These are phyloP conservation scores for Paspalum notatum DNA, from an alignment of 176 grass and related monocot species.

Conservation along the genomic window DNA sequence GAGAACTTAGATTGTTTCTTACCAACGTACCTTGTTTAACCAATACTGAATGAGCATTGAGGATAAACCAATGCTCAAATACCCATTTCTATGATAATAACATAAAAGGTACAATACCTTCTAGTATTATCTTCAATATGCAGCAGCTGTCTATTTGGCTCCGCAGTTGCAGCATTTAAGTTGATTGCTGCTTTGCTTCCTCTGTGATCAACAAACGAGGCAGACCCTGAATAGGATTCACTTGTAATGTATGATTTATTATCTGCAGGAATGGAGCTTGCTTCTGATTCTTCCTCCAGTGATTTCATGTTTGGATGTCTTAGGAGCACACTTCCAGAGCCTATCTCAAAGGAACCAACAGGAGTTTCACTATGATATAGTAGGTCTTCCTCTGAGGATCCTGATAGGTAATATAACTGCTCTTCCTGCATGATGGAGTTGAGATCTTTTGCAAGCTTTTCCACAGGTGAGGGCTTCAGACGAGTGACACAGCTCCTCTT, in stretches of 20 bases:
- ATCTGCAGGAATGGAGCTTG: constrained; percentile 79
- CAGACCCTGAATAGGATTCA: constrained; percentile 59
- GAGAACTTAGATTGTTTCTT: constrained; percentile 11
- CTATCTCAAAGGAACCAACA: constrained; percentile 78
- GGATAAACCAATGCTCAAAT: constrained; percentile 5
- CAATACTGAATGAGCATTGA: constrained; percentile 16
- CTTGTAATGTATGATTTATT: constrained; percentile 62
- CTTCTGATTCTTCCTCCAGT: constrained; percentile 93
- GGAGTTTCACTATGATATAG: constrained; percentile 75
- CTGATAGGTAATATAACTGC: constrained; percentile 63
- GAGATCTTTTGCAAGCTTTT: constrained; percentile 89
- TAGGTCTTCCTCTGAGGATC: constrained; percentile 74
- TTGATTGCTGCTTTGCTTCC: constrained; percentile 48
- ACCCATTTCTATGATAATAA: constrained; percentile 15
- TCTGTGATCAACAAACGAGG: constrained; percentile 51
- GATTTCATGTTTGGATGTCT: constrained; percentile 68
- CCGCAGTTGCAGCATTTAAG: constrained; percentile 36
- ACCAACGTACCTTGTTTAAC: background rate
- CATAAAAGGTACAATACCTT: constrained; percentile 51
- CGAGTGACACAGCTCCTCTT: constrained; percentile 72
- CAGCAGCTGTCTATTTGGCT: constrained; percentile 28
- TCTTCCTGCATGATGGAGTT: constrained; percentile 83
- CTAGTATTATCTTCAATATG: constrained; percentile 35
- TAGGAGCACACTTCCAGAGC: constrained; percentile 87
- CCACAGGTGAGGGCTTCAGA: constrained; percentile 60